Evolutionary conservation across 441 rosid genomes (phyloP).

Genomic region (Heliophila coronopifolia): DNA sequence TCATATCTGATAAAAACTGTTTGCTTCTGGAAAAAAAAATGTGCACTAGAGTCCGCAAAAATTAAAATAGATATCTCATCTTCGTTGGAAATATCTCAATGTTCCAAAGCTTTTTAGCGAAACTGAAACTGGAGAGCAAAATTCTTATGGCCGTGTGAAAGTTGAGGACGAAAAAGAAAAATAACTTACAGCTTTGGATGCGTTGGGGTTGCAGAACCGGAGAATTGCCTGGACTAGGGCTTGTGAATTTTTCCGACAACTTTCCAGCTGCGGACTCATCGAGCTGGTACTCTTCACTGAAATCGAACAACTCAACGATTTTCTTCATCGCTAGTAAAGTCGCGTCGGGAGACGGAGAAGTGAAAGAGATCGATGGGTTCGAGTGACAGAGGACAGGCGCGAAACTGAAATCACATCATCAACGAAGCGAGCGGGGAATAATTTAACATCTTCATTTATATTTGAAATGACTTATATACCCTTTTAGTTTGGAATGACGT

Average conservation of each 20-base stretch:
- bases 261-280: slow-evolving; percentile 41
- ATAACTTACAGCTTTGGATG: slow-evolving; percentile 44
- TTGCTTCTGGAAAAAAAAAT: background rate
- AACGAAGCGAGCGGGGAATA: background rate
- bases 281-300: slow-evolving; percentile 63
- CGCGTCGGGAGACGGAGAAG: slow-evolving; percentile 7
- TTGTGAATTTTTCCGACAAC: slow-evolving; percentile 39
- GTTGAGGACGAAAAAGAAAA: background rate
- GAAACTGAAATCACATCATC: slow-evolving; percentile 15
- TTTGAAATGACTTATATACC: slow-evolving; percentile 2
- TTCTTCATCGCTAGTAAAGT: slow-evolving; percentile 38
- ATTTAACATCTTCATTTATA: background rate
- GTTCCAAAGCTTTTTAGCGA: background rate
- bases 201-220: slow-evolving; percentile 38
- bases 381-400: slow-evolving; percentile 14
- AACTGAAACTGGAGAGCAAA: background rate
- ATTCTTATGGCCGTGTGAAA: background rate
- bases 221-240: slow-evolving; percentile 50
- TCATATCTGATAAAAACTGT: background rate
- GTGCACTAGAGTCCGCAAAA: background rate
- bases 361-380: slow-evolving; percentile 14
- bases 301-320: slow-evolving; percentile 48
- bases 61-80: background rate
- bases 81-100: slow-evolving; percentile 1
- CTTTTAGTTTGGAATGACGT: slow-evolving; percentile 19